Conservation (phyloP, 148 eudicot genomes). For the Rhododendron henanense region DNA sequence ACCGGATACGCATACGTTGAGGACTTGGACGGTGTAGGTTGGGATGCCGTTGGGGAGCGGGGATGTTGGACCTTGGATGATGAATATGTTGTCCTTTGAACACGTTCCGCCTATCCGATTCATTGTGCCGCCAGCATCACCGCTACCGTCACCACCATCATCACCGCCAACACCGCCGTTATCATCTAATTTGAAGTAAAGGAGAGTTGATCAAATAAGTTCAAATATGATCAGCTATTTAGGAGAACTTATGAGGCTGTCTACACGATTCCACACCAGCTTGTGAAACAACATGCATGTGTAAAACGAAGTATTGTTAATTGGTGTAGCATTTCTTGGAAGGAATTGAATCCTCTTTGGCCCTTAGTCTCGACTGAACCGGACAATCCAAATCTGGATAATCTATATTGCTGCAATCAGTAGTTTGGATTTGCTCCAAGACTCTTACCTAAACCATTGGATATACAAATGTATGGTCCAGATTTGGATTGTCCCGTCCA, state of each 20-base stretch:
- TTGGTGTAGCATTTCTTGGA: too few species aligned
- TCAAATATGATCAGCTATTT: neutral
- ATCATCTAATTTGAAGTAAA: neutral
- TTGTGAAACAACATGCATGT: too few species aligned
- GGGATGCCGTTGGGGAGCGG: conserved; percentile 85
- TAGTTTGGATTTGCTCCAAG: neutral
- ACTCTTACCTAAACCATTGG: neutral
- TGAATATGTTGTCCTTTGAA: conserved; percentile 35
- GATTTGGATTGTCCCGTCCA: too few species aligned
- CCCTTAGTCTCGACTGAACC: too few species aligned
- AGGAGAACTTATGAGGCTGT: neutral
- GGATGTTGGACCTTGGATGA: conserved; percentile 39
- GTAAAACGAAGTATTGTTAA: too few species aligned
- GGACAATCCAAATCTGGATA: too few species aligned
- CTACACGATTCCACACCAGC: neutral
- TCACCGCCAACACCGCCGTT: neutral
- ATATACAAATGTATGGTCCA: too few species aligned
- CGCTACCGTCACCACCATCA: neutral
- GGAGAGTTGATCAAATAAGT: neutral
- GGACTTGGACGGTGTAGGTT: conserved; percentile 66
- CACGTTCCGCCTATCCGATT: conserved; percentile 25
- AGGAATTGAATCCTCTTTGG: too few species aligned
- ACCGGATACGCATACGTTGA: conserved; percentile 57
- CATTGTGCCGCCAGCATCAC: neutral
- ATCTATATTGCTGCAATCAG: neutral